Conservation (phyloP, 2,329 filamentous ascomycete species). For the Epichloe gansuensis region DNA sequence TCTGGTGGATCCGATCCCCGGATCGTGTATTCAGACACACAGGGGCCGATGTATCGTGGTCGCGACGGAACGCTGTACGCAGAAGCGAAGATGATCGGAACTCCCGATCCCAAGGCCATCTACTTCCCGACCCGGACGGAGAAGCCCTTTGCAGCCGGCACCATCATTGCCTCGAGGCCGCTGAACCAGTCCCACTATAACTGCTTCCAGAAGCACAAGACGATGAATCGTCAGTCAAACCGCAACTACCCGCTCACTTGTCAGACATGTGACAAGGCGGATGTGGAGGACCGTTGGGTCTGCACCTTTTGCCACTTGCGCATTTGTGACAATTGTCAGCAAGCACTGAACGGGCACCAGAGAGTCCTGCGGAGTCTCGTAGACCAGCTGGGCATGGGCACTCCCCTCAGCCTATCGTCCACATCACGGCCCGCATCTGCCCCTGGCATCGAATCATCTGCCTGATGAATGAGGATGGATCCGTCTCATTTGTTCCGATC, state of each 20-base stretch:
- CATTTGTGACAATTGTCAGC: slow-evolving; percentile 36
- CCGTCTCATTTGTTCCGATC: neutral
- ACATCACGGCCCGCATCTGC: slow-evolving; percentile 11
- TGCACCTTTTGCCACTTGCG: slow-evolving; percentile 39
- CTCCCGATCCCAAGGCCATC: slow-evolving; percentile 23
- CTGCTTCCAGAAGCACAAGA: slow-evolving; percentile 35
- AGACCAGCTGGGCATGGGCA: slow-evolving; percentile 13
- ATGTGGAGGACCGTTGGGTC: slow-evolving; percentile 31
- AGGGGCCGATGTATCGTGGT: slow-evolving; percentile 22
- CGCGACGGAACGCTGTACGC: slow-evolving; percentile 28
- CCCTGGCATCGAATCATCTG: slow-evolving; percentile 5
- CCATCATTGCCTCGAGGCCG: slow-evolving; percentile 28
- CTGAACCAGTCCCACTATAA: slow-evolving; percentile 31
- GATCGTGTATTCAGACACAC: slow-evolving; percentile 21
- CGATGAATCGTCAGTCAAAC: slow-evolving; percentile 37
- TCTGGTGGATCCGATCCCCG: slow-evolving; percentile 17
- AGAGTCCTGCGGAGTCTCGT: slow-evolving; percentile 32
- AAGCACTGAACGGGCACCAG: slow-evolving; percentile 26
- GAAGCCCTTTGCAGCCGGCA: slow-evolving; percentile 17
- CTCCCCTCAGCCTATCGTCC: slow-evolving; percentile 11
- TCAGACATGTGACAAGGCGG: slow-evolving; percentile 36
- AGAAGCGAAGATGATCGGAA: slow-evolving; percentile 24
- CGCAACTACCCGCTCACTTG: slow-evolving; percentile 38
- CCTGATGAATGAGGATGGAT: neutral
- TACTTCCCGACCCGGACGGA: slow-evolving; percentile 25